phyloP scores from a whole-genome alignment of 768 basidiomycete genomes.

The Cantharellus cinnabarinus region DNA sequence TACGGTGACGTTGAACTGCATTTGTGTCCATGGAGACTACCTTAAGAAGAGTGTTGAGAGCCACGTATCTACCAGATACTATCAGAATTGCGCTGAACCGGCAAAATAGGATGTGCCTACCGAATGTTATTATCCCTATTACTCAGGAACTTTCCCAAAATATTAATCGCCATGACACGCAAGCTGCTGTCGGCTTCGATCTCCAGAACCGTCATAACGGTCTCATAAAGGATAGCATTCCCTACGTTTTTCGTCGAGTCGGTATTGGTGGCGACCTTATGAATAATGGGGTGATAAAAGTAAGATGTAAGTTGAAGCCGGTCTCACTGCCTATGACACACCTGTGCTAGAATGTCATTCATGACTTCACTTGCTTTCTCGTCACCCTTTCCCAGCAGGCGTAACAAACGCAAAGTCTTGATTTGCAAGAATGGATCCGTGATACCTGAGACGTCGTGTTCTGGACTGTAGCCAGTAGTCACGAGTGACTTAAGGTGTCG shows the following conservation, averaged over 20 bases:
- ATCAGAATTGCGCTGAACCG: background rate
- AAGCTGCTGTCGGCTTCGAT: conserved; percentile 93
- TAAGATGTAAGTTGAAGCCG: background rate
- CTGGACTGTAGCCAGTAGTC: conserved; percentile 92
- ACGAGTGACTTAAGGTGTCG: conserved; percentile 87
- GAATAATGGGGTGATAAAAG: background rate
- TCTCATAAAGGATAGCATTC: conserved; percentile 94
- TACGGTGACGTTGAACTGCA: conserved; percentile 93
- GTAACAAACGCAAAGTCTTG: conserved; percentile 74
- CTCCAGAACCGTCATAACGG: conserved; percentile 85
- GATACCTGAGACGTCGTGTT: conserved; percentile 98
- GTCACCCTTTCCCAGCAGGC: conserved; percentile 74
- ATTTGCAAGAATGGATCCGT: conserved; percentile 92
- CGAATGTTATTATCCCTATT: conserved; percentile 98
- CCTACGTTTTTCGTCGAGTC: conserved; percentile 96
- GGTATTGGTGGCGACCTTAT: conserved; percentile 93
- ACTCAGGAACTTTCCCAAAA: conserved; percentile 90
- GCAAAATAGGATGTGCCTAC: conserved; percentile 25
- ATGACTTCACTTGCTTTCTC: conserved; percentile 79
- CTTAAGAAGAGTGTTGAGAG: conserved; percentile 93
- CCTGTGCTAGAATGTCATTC: conserved; percentile 97
- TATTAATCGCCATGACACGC: conserved; percentile 98
- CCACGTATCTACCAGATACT: conserved; percentile 58
- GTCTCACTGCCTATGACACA: conserved; percentile 14
- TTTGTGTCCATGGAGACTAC: conserved; percentile 95